Evolutionary conservation across 371 early-diverging fungal species (phyloP).

Genomic region (Rhizopus stolonifer): DNA sequence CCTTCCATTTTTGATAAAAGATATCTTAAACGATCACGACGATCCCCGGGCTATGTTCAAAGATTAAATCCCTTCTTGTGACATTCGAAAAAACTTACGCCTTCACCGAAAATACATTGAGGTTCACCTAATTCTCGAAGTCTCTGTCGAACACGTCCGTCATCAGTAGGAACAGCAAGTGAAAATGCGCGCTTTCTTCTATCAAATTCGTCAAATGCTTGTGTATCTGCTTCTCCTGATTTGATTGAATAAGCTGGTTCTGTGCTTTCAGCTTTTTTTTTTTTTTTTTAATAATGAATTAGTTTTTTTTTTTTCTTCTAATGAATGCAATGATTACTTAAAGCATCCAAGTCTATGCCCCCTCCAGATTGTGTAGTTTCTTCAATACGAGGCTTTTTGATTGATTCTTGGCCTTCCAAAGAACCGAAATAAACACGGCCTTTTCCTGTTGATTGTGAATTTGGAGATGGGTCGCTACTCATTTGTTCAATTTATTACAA

Average conservation of each 20-base stretch:
- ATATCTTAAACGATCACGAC: constrained; percentile 81
- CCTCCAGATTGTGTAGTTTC: constrained; percentile 23
- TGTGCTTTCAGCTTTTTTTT: constrained; percentile 25
- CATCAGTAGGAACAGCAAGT: constrained; percentile 92
- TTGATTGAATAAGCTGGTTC: constrained; percentile 49
- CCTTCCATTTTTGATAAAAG: constrained; percentile 64
- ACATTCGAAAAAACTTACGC: constrained; percentile 54
- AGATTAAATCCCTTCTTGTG: neutral
- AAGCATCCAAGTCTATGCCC: constrained; percentile 45
- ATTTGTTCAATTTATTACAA: constrained; percentile 5
- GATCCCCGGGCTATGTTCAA: constrained; percentile 75
- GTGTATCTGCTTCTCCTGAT: constrained; percentile 67
- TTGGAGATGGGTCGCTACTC: constrained; percentile 22
- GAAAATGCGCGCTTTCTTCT: constrained; percentile 75
- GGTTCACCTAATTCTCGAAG: constrained; percentile 85
- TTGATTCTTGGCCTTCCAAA: constrained; percentile 39
- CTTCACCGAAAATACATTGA: constrained; percentile 91
- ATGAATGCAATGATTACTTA: constrained; percentile 25
- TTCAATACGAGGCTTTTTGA: constrained; percentile 28
- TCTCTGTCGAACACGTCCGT: constrained; percentile 71
- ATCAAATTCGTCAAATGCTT: constrained; percentile 83
- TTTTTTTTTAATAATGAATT: neutral
- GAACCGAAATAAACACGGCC: constrained; percentile 51
- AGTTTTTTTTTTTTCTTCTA: neutral
- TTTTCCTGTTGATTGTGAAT: constrained; percentile 33